phyloP scores from a whole-genome alignment of 148 eudicot species.

The Heliamphora exappendiculata region DNA sequence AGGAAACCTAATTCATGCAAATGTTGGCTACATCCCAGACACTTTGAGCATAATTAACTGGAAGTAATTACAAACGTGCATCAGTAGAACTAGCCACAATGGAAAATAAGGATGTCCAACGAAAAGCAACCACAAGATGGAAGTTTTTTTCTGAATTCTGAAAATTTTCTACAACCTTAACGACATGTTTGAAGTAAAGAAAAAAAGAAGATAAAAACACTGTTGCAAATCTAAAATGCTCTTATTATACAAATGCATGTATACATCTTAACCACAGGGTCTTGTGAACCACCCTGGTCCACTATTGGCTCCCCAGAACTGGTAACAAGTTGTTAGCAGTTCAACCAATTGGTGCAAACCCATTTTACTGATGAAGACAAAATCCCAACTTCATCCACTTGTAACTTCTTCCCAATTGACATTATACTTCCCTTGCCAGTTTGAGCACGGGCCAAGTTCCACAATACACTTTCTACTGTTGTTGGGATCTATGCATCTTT shows the following conservation, averaged over 20 bases:
- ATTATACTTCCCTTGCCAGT: background rate
- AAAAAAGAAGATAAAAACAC: background rate
- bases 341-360: background rate
- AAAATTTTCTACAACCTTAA: background rate
- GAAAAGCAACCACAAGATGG: background rate
- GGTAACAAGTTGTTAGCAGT: background rate
- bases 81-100: background rate
- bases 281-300: background rate
- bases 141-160: background rate
- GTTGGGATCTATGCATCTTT: background rate
- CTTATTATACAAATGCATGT: no score
- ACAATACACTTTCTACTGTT: background rate
- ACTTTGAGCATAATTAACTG: background rate
- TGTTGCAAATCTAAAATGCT: no score
- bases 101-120: background rate
- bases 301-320: background rate
- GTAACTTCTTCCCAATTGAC: background rate
- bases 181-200: background rate
- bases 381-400: background rate
- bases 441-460: background rate
- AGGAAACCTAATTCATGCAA: background rate
- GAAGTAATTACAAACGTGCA: background rate
- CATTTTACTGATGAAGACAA: background rate
- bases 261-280: background rate
- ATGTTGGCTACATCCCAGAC: background rate